These are phyloP conservation scores for Solanum aculeatissimum DNA, from an alignment of 305 asterid genomes.

Conservation along the genomic window DNA sequence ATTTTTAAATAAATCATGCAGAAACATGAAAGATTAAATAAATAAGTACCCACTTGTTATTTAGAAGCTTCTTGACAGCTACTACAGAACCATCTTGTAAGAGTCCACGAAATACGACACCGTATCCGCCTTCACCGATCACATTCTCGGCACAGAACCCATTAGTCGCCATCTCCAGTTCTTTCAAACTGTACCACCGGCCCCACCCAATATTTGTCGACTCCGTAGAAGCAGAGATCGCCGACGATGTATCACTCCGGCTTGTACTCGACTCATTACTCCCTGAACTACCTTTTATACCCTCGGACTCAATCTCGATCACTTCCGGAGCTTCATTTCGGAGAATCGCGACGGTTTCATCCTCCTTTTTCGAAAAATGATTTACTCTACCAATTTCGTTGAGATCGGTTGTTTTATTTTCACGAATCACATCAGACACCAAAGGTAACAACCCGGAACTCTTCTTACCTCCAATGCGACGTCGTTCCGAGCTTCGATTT, in stretches of 20 bases:
- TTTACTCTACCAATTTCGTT: conserved; percentile 4
- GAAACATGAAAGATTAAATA: background rate
- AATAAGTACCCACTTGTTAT: conserved; percentile 51
- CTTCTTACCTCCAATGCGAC: conserved; percentile 23
- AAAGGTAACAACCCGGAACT: conserved; percentile 50
- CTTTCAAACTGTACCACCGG: conserved; percentile 59
- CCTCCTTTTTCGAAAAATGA: background rate
- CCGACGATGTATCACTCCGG: conserved; percentile 46
- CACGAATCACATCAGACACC: conserved; percentile 28
- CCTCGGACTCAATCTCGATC: conserved; percentile 20
- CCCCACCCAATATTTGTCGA: conserved; percentile 72
- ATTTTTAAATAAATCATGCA: background rate
- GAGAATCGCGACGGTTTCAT: conserved; percentile 29
- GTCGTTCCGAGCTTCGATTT: conserved; percentile 27
- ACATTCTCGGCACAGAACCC: conserved; percentile 53
- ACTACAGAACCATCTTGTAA: conserved; percentile 53
- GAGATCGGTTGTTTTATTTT: conserved; percentile 17
- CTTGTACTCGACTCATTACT: conserved; percentile 60
- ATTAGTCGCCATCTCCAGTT: conserved; percentile 64
- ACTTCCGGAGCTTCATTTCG: conserved; percentile 17
- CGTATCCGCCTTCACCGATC: conserved; percentile 90
- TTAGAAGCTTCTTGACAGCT: conserved; percentile 72
- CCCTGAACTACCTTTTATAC: conserved; percentile 48
- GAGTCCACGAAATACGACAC: conserved; percentile 71
- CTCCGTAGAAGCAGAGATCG: conserved; percentile 32